Evolutionary conservation across 2,329 filamentous ascomycete genomes (phyloP).

Genomic region (Ascochyta lentis): DNA sequence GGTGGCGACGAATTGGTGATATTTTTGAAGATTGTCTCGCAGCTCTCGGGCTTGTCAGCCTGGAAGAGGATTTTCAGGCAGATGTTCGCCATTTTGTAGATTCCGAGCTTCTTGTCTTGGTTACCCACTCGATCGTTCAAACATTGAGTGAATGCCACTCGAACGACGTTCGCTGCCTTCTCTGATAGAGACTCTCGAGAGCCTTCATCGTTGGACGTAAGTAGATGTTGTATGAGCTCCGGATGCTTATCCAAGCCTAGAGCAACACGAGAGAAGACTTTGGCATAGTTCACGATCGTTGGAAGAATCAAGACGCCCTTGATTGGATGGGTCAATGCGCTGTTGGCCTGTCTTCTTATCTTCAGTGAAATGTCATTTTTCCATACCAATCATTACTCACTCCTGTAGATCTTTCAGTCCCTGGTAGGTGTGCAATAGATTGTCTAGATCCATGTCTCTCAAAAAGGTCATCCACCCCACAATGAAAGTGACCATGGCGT

Average conservation of each 20-base stretch:
- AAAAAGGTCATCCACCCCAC: constrained; percentile 82
- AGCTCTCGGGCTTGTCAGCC: constrained; percentile 82
- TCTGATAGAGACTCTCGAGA: constrained; percentile 82
- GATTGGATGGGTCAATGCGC: constrained; percentile 78
- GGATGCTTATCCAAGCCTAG: constrained; percentile 83
- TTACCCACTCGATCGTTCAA: constrained; percentile 74
- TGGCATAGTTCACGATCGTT: constrained; percentile 81
- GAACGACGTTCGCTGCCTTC: constrained; percentile 84
- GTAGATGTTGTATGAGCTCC: constrained; percentile 73
- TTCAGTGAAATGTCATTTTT: constrained; percentile 4
- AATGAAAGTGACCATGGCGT: constrained; percentile 78
- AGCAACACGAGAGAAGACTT: constrained; percentile 80
- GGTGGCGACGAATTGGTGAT: constrained; percentile 85
- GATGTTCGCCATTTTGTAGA: constrained; percentile 91
- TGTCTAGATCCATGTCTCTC: constrained; percentile 78
- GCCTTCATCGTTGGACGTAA: constrained; percentile 64
- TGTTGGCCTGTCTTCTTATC: constrained; percentile 70
- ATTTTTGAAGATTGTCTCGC: constrained; percentile 87
- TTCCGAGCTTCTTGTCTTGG: constrained; percentile 76
- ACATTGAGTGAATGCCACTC: constrained; percentile 90
- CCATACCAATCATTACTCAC: constrained; percentile 57
- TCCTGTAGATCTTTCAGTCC: constrained; percentile 76
- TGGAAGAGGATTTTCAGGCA: constrained; percentile 88
- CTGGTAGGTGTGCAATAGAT: constrained; percentile 77
- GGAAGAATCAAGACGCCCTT: constrained; percentile 83